Evolutionary conservation across 1,284 basidiomycete genomes (phyloP).

Genomic region (Ceratobasidium sp.): DNA sequence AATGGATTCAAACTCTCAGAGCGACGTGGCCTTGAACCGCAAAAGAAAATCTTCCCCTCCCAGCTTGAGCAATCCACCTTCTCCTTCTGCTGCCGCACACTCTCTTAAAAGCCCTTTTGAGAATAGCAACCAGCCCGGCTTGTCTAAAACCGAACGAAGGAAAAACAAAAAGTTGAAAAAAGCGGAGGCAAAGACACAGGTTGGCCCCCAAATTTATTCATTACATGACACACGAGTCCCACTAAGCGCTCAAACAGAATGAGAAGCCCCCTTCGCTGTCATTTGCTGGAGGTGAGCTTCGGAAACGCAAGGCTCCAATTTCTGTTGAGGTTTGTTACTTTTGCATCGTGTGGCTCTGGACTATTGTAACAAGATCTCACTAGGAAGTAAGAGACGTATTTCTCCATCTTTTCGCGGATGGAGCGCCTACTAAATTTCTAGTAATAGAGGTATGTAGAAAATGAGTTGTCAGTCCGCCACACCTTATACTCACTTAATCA

Average conservation of each 20-base stretch:
- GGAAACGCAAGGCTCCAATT: conserved; percentile 74
- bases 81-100: conserved; percentile 15
- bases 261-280: conserved; percentile 76
- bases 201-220: conserved; percentile 58
- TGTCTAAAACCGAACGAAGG: conserved; percentile 80
- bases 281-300: conserved; percentile 79
- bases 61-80: conserved; percentile 37
- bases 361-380: conserved; percentile 22
- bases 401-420: conserved; percentile 82
- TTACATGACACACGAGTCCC: conserved; percentile 31
- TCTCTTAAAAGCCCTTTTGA: conserved; percentile 21
- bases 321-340: conserved; percentile 72
- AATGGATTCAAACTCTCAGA: conserved; percentile 2
- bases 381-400: conserved; percentile 88
- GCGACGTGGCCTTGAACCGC: conserved; percentile 24
- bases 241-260: conserved; percentile 53
- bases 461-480: not conserved
- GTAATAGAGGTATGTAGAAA: conserved; percentile 71
- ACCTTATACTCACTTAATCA: conserved; percentile 50
- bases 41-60: conserved; percentile 39
- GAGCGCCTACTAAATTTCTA: conserved; percentile 83
- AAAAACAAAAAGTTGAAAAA: conserved; percentile 79
- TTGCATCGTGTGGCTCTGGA: not conserved
- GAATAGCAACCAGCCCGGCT: conserved; percentile 57
- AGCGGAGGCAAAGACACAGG: conserved; percentile 65